A percentile compares a stretch with the other conserved stretches of the same genome.
These are phyloP conservation scores for Botrytis cinerea DNA, from an alignment of 2,329 filamentous ascomycete genomes.

Conservation along the genomic window DNA sequence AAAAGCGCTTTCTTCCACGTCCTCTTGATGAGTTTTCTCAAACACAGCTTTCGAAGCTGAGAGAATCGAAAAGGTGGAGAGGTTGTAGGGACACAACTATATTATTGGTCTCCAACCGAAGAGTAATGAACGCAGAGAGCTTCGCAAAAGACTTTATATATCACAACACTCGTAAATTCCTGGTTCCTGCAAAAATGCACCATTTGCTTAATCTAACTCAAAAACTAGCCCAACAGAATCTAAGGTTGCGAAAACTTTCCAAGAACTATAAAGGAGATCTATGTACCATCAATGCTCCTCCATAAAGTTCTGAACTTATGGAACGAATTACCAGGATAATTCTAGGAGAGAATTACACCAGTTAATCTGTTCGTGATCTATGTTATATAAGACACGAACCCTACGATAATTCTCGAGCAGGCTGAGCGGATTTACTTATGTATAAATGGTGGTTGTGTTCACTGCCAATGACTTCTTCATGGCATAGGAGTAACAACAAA, in stretches of 20 bases:
- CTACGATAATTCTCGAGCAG: background rate
- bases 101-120: background rate
- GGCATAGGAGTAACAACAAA: background rate
- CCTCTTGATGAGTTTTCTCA: background rate
- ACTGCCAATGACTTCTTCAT: background rate
- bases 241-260: background rate
- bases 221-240: background rate
- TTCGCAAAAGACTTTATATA: background rate
- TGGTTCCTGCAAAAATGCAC: background rate
- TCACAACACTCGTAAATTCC: fast-evolving
- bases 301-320: background rate
- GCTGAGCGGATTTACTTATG: background rate
- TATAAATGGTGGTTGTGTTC: background rate
- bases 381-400: background rate
- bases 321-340: fast-evolving
- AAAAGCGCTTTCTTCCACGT: fast-evolving
- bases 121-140: background rate
- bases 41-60: background rate
- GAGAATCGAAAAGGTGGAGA: background rate
- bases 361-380: background rate
- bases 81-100: background rate
- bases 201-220: fast-evolving
- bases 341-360: background rate
- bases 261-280: background rate
- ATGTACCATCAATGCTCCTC: background rate